A percentile compares a stretch with the other conserved stretches of the same genome.
phyloP scores from a whole-genome alignment of 1,139 yeast genomes.

The Magnusiomyces suaveolens region DNA sequence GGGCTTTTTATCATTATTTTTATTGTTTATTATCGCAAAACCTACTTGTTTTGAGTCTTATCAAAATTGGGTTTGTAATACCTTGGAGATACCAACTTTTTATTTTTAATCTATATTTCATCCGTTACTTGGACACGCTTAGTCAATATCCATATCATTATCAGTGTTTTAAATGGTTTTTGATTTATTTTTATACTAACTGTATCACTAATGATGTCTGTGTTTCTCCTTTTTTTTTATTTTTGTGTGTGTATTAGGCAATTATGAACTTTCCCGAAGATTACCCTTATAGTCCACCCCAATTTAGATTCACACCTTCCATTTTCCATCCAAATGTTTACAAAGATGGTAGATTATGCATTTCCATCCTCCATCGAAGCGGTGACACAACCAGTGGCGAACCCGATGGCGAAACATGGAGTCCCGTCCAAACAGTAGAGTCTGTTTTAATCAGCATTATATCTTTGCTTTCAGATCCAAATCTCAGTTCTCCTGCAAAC shows the following conservation, averaged over 20 bases:
- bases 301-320: conserved; percentile 87
- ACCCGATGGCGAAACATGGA: conserved; percentile 80
- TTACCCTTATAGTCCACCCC: conserved; percentile 87
- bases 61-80: no score
- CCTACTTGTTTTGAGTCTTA: no score
- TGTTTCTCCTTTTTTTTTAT: background rate
- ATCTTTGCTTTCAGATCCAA: conserved; percentile 86
- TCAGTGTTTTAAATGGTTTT: no score
- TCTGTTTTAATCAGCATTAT: conserved; percentile 81
- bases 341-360: conserved; percentile 86
- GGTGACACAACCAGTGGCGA: conserved; percentile 87
- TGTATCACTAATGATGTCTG: background rate
- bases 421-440: conserved; percentile 94
- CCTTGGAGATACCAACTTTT: no score
- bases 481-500: conserved; percentile 87
- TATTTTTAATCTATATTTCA: no score
- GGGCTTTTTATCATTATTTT: no score
- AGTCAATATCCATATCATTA: no score
- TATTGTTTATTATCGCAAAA: background rate
- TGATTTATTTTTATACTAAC: no score
- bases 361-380: conserved; percentile 80
- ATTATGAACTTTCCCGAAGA: conserved; percentile 89
- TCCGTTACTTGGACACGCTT: no score
- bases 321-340: conserved; percentile 93
- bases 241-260: conserved; percentile 35